Conservation (phyloP, 1,284 basidiomycete genomes). For the Lentinula novae-zelandiae region DNA sequence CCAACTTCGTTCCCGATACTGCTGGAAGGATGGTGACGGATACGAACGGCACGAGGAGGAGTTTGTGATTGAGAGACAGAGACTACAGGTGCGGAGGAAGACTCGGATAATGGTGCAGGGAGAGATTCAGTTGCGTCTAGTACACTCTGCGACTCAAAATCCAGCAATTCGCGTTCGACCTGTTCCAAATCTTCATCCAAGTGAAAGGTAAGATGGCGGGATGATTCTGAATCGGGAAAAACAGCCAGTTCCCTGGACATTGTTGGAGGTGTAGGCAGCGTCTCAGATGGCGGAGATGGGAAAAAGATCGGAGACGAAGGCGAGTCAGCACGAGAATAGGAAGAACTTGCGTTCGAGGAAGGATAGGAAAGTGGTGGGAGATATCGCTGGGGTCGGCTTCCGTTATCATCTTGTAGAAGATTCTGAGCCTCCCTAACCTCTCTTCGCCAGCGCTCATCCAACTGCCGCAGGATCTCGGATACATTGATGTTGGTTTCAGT, state of each 20-base stretch:
- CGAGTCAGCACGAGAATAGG: background rate
- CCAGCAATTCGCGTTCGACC: background rate
- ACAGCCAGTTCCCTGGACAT: background rate
- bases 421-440: background rate
- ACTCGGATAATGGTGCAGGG: background rate
- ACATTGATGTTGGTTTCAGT: background rate
- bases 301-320: background rate
- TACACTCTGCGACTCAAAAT: background rate
- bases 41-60: constrained; percentile 20
- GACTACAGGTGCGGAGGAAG: background rate
- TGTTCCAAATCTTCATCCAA: background rate
- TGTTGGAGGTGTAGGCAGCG: background rate
- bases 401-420: background rate
- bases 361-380: constrained; percentile 3
- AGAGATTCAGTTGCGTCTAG: background rate
- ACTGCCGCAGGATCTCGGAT: background rate
- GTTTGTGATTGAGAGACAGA: constrained; percentile 21
- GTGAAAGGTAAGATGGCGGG: background rate
- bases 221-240: background rate
- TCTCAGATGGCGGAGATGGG: background rate
- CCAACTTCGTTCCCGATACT: constrained; percentile 18
- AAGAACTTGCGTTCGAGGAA: background rate
- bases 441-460: background rate
- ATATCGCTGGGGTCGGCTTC: background rate
- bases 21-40: constrained; percentile 19